phyloP scores from a whole-genome alignment of 83 land plant species.

The Isoetes engelmannii region DNA sequence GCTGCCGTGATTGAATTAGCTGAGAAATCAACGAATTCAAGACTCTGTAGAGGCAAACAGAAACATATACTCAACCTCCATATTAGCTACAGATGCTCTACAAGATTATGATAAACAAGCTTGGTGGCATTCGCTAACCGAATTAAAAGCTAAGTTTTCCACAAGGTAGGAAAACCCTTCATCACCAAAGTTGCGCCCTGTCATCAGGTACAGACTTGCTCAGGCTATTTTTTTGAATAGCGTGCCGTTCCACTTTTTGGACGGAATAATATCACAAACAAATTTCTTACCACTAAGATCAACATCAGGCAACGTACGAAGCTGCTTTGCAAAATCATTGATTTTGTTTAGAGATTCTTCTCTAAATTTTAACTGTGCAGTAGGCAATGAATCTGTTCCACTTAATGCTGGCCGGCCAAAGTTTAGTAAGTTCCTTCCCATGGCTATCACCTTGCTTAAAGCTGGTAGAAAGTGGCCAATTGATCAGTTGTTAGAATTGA shows the following conservation, averaged over 20 bases:
- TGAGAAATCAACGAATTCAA: slow-evolving; percentile 77
- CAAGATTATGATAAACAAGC: background rate
- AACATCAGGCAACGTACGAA: slow-evolving; percentile 51
- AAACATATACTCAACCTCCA: slow-evolving; percentile 4
- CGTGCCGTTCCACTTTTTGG: background rate
- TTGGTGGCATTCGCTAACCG: slow-evolving; percentile 34
- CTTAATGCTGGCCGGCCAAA: too few relatives aligned
- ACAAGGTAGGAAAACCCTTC: slow-evolving; percentile 81
- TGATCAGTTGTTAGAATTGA: too few relatives aligned
- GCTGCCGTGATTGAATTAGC: slow-evolving; percentile 82
- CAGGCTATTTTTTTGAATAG: background rate
- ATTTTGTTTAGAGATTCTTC: slow-evolving; percentile 52
- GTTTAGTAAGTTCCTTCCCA: too few relatives aligned
- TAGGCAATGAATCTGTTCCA: background rate
- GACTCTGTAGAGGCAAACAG: slow-evolving; percentile 36
- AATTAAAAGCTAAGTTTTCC: slow-evolving; percentile 73
- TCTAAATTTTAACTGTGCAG: slow-evolving; percentile 32
- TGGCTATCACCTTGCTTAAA: too few relatives aligned
- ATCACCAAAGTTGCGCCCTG: slow-evolving; percentile 87
- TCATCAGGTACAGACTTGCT: background rate
- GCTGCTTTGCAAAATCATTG: slow-evolving; percentile 73
- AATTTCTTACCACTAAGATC: slow-evolving; percentile 65
- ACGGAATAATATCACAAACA: background rate
- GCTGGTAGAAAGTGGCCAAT: too few relatives aligned
- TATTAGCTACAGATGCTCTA: background rate